Base-by-base conservation (phyloP, 257 asterid species). In the Verbena officinalis region DNA sequence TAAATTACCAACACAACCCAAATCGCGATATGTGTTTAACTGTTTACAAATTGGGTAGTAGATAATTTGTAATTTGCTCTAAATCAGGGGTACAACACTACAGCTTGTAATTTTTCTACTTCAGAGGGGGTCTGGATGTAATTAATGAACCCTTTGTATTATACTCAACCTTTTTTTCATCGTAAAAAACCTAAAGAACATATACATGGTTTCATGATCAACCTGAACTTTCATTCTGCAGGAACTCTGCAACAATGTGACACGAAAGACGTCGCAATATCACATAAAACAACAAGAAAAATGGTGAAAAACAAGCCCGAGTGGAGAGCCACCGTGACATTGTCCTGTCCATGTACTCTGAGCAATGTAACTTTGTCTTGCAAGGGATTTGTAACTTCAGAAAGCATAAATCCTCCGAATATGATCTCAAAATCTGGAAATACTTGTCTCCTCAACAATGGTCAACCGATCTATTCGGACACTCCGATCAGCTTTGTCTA, bases 381-480 rank as follows among this genome's bases (percentile, higher is more conserved):
- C 54, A 48, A 48, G 27, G 24, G 24, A 5, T 48, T 48, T 16
- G 23, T 15, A 3, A 16, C 54, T 0, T 24, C 3, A 8, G 54
- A 48, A 19, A 9, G 11, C 13, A 4, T 48, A 17, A 9, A 19
- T 19, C 27, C 54, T 48, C 7, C 54, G 5, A 27, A 27, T 17
- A 20, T 19, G 1, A 12, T 48, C 24, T 48, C 54, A 13, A 48
- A 16, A 19, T 48, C 54, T 0, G 54, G 54, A 3, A 21, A 48
- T 48, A 5, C 2, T 17, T 48, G 54, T 19, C 54, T 48, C 27
- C 24, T 48, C 54, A 48, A 48, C 54, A 48, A 48, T 48, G 54
- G 54, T 1, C 13, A 3, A 2, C 27, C 54, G 2, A 17, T 48
- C 24, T 48, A 48, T 19, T 13, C 13, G 9, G 1, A 0, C 2